phyloP scores from a whole-genome alignment of 768 basidiomycete genomes.

The Mycena filopes region DNA sequence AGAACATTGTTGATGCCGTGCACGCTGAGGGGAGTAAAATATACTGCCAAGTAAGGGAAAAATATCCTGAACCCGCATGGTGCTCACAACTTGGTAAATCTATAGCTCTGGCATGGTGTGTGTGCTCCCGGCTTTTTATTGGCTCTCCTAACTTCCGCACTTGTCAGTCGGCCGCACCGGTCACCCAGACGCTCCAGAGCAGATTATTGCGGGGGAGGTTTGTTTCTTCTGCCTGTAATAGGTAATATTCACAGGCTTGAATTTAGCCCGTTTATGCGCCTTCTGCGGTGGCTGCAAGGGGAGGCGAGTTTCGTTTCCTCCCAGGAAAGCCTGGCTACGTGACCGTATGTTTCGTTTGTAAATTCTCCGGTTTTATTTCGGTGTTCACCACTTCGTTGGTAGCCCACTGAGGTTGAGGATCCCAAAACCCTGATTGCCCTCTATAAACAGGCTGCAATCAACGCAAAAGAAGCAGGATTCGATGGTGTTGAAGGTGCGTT shows the following conservation, averaged over 20 bases:
- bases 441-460: constrained; percentile 46
- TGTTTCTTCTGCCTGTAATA: background rate
- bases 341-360: constrained; percentile 15
- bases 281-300: constrained; percentile 33
- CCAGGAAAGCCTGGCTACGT: constrained; percentile 41
- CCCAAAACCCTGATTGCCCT: constrained; percentile 40
- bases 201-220: constrained; percentile 49
- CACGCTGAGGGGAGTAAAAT: constrained; percentile 55
- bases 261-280: constrained; percentile 55
- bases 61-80: background rate
- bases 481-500: constrained; percentile 18
- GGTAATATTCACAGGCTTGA: background rate
- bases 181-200: constrained; percentile 42
- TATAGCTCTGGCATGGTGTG: constrained; percentile 10
- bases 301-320: constrained; percentile 40
- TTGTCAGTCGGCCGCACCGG: constrained; percentile 8
- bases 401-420: constrained; percentile 43
- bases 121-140: background rate
- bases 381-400: background rate
- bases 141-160: background rate
- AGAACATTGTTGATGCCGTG: constrained; percentile 55
- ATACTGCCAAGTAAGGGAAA: constrained; percentile 36
- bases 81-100: background rate
- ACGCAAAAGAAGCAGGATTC: constrained; percentile 31
- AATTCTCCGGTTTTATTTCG: too few relatives aligned